Evolutionary conservation across 2,329 filamentous ascomycete species (phyloP).

Genomic region (Stachybotrys elegans): DNA sequence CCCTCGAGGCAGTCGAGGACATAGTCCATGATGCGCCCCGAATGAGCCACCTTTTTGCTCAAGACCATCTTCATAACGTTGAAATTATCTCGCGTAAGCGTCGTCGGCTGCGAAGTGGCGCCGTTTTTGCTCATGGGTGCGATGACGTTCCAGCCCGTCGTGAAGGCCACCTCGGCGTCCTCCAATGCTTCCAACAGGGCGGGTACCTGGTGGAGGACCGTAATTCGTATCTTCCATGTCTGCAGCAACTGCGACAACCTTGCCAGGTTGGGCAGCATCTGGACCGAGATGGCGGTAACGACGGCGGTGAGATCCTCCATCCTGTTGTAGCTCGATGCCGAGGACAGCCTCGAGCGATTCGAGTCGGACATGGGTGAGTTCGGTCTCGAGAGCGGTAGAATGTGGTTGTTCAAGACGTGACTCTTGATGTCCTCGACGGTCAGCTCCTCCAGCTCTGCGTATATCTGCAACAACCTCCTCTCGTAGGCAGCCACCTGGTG

Average conservation of each 20-base stretch:
- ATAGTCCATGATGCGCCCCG: slow-evolving; percentile 71
- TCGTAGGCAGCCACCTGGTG: slow-evolving; percentile 65
- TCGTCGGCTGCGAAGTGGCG: slow-evolving; percentile 12
- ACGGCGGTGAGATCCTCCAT: slow-evolving; percentile 89
- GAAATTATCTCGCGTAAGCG: slow-evolving; percentile 41
- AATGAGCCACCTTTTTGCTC: slow-evolving; percentile 61
- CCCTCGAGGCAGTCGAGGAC: slow-evolving; percentile 88
- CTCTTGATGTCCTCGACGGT: slow-evolving; percentile 85
- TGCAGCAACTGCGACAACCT: slow-evolving; percentile 68
- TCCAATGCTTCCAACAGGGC: slow-evolving; percentile 59
- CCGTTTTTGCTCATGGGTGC: slow-evolving; percentile 12
- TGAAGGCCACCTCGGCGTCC: slow-evolving; percentile 61
- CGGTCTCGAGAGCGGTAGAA: slow-evolving; percentile 45
- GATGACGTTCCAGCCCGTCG: slow-evolving; percentile 62
- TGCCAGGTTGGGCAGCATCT: slow-evolving; percentile 76
- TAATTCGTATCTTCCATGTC: slow-evolving; percentile 72
- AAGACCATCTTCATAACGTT: slow-evolving; percentile 59
- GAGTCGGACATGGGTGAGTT: slow-evolving; percentile 28
- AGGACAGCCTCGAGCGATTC: slow-evolving; percentile 30
- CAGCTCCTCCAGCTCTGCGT: slow-evolving; percentile 60
- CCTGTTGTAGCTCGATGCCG: slow-evolving; percentile 54
- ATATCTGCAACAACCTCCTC: slow-evolving; percentile 68
- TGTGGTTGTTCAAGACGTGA: slow-evolving; percentile 78
- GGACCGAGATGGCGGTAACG: slow-evolving; percentile 86
- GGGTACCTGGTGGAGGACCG: slow-evolving; percentile 70